Conservation (phyloP, 257 asterid genomes). For the Solanum piurae region DNA sequence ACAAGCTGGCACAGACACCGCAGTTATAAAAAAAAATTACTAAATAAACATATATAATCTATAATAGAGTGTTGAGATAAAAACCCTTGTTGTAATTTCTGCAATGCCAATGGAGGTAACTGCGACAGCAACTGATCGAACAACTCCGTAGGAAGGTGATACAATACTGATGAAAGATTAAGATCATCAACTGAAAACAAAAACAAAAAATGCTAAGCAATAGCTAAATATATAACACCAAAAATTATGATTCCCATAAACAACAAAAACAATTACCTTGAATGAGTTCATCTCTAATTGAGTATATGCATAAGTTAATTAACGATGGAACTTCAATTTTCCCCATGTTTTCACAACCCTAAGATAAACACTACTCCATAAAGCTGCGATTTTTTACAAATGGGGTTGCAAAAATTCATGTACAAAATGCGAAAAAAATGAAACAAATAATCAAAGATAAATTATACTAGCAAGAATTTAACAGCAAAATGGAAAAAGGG, state of each 20-base stretch:
- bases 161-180: slow-evolving; percentile 28
- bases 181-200: slow-evolving; percentile 26
- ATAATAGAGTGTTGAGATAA: slow-evolving; percentile 19
- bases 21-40: background rate
- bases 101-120: slow-evolving; percentile 66
- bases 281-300: slow-evolving; percentile 42
- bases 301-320: slow-evolving; percentile 38
- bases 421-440: background rate
- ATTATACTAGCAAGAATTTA: background rate
- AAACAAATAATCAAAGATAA: background rate
- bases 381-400: background rate
- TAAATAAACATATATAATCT: background rate
- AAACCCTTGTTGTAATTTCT: slow-evolving; percentile 42
- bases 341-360: background rate
- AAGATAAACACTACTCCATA: background rate
- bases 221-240: background rate
- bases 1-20: background rate
- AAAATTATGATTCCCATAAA: background rate
- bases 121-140: slow-evolving; percentile 44
- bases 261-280: slow-evolving; percentile 20
- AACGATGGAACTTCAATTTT: slow-evolving; percentile 36
- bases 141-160: slow-evolving; percentile 57
- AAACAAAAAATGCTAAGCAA: background rate
- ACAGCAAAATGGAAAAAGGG: background rate
- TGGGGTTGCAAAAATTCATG: background rate